Base-by-base conservation (phyloP, 169 alveolate genomes). In the Fabrea salina region DNA sequence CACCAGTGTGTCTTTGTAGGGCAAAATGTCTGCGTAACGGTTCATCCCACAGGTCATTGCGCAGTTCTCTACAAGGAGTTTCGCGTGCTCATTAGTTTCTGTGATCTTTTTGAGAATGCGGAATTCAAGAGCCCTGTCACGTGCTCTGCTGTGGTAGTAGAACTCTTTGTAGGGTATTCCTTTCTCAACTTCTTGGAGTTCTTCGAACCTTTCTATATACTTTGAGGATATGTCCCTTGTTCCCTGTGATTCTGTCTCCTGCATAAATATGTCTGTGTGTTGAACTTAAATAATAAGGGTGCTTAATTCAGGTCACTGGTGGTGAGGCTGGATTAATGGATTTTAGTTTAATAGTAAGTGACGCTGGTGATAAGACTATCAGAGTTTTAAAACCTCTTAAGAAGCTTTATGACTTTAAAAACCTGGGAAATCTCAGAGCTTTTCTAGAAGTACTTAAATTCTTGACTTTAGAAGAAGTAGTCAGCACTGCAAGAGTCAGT, bases 51-150 rank as follows among this genome's bases (percentile, higher is more conserved):
- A 44, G 4, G 80, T 51, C 25, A 66, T 74, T 2, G 90, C 82
- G 27, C 78, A 61, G 50, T 66, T 72, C 40, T 76, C 85, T 32
- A 57, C 59, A 6, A 79, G 70, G 32, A 50, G 19, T 16, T 79
- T 77, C 58, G 66, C 68, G 27, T 84, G 90, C 50, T 54, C 43
- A 47, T 84, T 32, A 39, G 90, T 84, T 80, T 79, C 84, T 4
- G 90, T 84, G 37, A 84, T 49, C 66, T 83, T 79, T 74, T 86
- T 53, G 7, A 84, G 35, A 5, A 84, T 11, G 80, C 78, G 35
- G 54, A 72, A 84, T 66, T 84, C 90, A 75, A 84, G 64, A 41
- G 79, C 90, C 13, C 40, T 30, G 59, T 84, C 79, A 51, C 86
- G 79, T 47, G 37, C 75, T 11, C 49, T 32, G 27, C 47, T 40